Evolutionary conservation across 306 rosid species (phyloP).

Genomic region (Echinosophora koreensis): DNA sequence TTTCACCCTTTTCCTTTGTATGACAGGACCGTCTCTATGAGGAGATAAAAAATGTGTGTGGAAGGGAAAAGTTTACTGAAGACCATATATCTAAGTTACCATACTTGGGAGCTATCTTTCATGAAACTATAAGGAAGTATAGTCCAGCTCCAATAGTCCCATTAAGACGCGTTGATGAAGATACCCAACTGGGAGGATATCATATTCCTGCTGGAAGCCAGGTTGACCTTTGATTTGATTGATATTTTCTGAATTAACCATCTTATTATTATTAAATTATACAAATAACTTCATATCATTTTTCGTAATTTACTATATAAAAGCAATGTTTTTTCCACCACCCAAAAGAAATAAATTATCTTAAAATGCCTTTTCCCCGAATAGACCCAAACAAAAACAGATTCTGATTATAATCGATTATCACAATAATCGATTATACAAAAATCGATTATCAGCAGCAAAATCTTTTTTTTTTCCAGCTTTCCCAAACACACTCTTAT

Average conservation of each 20-base stretch:
- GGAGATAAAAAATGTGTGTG: slow-evolving; percentile 66
- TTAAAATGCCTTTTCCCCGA: no score
- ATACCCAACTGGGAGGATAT: slow-evolving; percentile 82
- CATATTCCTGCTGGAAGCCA: slow-evolving; percentile 85
- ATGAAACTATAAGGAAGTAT: slow-evolving; percentile 83
- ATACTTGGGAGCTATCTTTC: slow-evolving; percentile 79
- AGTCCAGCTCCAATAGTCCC: slow-evolving; percentile 85
- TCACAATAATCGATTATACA: no score
- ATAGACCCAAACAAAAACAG: no score
- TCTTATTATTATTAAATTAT: no score
- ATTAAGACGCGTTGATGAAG: slow-evolving; percentile 76
- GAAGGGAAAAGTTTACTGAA: slow-evolving; percentile 61
- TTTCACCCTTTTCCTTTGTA: background rate
- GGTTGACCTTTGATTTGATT: slow-evolving; percentile 47
- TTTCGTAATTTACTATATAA: no score
- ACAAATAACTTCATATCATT: no score
- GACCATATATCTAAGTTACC: slow-evolving; percentile 75
- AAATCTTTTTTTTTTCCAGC: no score
- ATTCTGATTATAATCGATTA: no score
- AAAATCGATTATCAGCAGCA: no score
- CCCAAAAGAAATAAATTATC: no score
- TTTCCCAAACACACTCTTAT: no score
- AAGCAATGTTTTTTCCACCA: no score
- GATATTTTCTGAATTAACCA: background rate
- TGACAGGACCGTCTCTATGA: slow-evolving; percentile 67